A percentile compares a stretch with the other conserved stretches of the same genome.
Conservation (phyloP, 2,329 filamentous ascomycete species). For the Thelonectria discophora region DNA sequence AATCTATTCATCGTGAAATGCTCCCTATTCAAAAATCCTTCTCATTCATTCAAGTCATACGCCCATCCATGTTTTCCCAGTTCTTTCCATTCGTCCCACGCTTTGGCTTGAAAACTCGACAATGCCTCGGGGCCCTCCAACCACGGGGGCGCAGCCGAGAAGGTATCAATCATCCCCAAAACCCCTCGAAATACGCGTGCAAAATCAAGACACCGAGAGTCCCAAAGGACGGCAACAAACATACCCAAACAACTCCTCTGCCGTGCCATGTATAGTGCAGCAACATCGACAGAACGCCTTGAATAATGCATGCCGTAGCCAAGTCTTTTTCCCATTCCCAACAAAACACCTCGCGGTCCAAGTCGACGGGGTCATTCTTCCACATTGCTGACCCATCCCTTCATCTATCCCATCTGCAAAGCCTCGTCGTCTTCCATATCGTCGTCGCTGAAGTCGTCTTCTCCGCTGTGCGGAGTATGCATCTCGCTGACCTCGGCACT, state of each 20-base stretch:
- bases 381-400: slow-evolving; percentile 14
- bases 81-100: slow-evolving; percentile 12
- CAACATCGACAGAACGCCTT: slow-evolving; percentile 43
- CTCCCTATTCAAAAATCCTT: slow-evolving; percentile 1
- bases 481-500: slow-evolving; percentile 60
- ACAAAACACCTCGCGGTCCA: slow-evolving; percentile 17
- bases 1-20: slow-evolving; percentile 37
- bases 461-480: slow-evolving; percentile 60
- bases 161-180: slow-evolving; percentile 40
- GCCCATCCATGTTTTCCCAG: slow-evolving; percentile 4
- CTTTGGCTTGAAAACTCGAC: slow-evolving; percentile 30
- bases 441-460: slow-evolving; percentile 63
- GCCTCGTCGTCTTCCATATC: slow-evolving; percentile 59
- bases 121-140: slow-evolving; percentile 38
- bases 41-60: slow-evolving; percentile 22
- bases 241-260: slow-evolving; percentile 42
- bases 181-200: slow-evolving; percentile 27
- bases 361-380: background rate
- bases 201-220: slow-evolving; percentile 28
- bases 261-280: slow-evolving; percentile 35
- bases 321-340: slow-evolving; percentile 28
- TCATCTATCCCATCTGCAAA: slow-evolving; percentile 27
- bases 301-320: slow-evolving; percentile 39
- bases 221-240: slow-evolving; percentile 34
- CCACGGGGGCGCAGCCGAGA: slow-evolving; percentile 36